phyloP scores from a whole-genome alignment of 257 asterid genomes.

The Parsonsia alboflavescens region DNA sequence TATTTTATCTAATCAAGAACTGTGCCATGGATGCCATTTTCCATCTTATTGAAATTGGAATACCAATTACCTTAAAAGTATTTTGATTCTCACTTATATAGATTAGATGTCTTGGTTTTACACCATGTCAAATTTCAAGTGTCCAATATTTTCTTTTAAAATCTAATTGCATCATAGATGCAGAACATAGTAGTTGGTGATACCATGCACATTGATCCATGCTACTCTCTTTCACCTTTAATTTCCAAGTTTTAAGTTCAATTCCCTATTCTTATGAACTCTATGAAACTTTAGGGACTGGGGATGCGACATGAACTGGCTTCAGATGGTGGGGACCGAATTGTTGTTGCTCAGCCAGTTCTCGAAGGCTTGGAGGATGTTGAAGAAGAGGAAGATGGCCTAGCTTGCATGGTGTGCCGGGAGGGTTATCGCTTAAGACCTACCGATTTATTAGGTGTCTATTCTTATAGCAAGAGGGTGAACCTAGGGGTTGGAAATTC shows the following conservation, averaged over 20 bases:
- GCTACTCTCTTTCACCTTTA: neutral
- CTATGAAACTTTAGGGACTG: constrained; percentile 46
- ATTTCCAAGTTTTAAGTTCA: neutral
- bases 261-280: no score
- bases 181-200: neutral
- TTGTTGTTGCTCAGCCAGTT: constrained; percentile 75
- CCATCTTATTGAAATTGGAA: neutral
- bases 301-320: constrained; percentile 81
- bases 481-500: constrained; percentile 83
- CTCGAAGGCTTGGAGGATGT: constrained; percentile 91
- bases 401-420: constrained; percentile 99
- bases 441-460: constrained; percentile 75
- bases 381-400: constrained; percentile 92
- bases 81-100: neutral
- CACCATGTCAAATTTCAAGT: neutral
- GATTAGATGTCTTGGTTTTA: neutral
- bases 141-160: neutral
- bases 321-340: constrained; percentile 93
- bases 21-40: neutral
- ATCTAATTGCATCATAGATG: neutral
- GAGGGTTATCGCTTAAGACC: constrained; percentile 93
- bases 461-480: constrained; percentile 94
- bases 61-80: neutral
- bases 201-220: neutral
- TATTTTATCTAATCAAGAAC: neutral